phyloP scores from a whole-genome alignment of 768 basidiomycete genomes.

The Pisolithus tinctorius region DNA sequence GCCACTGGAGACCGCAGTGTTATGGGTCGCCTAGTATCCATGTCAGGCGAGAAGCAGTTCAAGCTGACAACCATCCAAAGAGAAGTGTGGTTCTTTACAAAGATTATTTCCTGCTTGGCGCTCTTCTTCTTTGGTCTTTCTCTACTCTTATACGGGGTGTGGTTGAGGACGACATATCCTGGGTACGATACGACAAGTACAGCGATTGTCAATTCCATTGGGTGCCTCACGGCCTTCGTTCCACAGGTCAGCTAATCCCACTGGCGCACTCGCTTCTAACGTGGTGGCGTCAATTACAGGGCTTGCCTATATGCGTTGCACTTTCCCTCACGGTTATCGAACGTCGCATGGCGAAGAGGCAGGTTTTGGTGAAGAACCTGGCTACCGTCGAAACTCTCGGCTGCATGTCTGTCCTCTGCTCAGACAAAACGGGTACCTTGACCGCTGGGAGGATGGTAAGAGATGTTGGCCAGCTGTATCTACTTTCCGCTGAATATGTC shows the following conservation, averaged over 20 bases:
- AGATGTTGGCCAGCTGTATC: background rate
- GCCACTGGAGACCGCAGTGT: slow-evolving; percentile 37
- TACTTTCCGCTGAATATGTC: background rate
- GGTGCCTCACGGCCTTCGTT: slow-evolving; percentile 35
- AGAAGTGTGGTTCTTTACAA: slow-evolving; percentile 47
- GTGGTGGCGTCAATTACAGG: slow-evolving; percentile 11
- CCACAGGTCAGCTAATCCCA: slow-evolving; percentile 24
- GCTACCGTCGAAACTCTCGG: slow-evolving; percentile 51
- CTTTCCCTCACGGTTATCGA: slow-evolving; percentile 46
- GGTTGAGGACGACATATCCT: slow-evolving; percentile 31
- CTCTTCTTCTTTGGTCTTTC: slow-evolving; percentile 34
- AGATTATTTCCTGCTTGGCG: slow-evolving; percentile 39
- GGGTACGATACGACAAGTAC: slow-evolving; percentile 28
- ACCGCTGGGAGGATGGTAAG: slow-evolving; percentile 43
- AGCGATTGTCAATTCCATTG: slow-evolving; percentile 33
- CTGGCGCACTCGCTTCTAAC: background rate
- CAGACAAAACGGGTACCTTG: slow-evolving; percentile 49
- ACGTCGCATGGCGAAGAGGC: slow-evolving; percentile 41
- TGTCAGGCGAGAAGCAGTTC: slow-evolving; percentile 41
- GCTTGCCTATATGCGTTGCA: slow-evolving; percentile 38
- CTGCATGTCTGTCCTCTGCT: slow-evolving; percentile 45
- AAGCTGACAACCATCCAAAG: slow-evolving; percentile 42
- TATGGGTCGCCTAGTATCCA: slow-evolving; percentile 50
- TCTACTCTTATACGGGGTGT: slow-evolving; percentile 35
- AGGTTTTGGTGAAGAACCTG: slow-evolving; percentile 45